Percentiles rank a stretch among this genome's conserved stretches.
Conservation (phyloP, 2,329 filamentous ascomycete species). For the Fusarium kyushuense region DNA sequence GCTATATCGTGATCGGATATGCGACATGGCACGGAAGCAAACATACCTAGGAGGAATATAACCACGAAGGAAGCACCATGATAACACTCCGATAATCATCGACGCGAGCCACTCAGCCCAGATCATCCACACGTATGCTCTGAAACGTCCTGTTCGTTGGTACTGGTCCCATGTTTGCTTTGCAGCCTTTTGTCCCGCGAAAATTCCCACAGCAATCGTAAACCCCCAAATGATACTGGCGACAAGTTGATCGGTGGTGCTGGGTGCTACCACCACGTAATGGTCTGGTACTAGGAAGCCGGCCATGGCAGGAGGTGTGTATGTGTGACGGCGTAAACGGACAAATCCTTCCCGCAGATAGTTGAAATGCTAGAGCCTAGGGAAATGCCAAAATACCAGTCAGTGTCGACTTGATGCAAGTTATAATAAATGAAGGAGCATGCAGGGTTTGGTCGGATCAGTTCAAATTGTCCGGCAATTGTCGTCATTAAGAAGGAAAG, state of each 20-base stretch:
- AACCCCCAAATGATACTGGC: constrained; percentile 47
- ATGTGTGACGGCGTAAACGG: too few relatives aligned
- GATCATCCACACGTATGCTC: constrained; percentile 38
- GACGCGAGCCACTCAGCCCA: constrained; percentile 43
- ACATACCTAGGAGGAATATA: constrained; percentile 36
- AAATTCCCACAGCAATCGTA: constrained; percentile 39
- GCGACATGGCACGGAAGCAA: background rate
- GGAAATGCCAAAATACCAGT: background rate
- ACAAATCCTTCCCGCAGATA: background rate
- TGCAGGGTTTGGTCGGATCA: background rate
- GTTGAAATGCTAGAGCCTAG: background rate
- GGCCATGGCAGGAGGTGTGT: constrained; percentile 4
- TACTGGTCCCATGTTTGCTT: constrained; percentile 41
- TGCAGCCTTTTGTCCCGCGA: constrained; percentile 34
- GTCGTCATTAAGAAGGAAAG: constrained; percentile 1
- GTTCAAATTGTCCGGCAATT: constrained; percentile 1
- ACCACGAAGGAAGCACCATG: constrained; percentile 39
- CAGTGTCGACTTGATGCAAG: background rate
- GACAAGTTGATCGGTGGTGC: constrained; percentile 34
- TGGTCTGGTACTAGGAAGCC: constrained; percentile 37
- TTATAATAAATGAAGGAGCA: background rate
- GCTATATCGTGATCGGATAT: background rate
- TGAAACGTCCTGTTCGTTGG: constrained; percentile 27
- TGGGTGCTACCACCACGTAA: constrained; percentile 28
- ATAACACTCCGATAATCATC: constrained; percentile 38